Evolutionary conservation across 2,329 filamentous ascomycete species (phyloP).

Genomic region (Thermomyces lanuginosus): DNA sequence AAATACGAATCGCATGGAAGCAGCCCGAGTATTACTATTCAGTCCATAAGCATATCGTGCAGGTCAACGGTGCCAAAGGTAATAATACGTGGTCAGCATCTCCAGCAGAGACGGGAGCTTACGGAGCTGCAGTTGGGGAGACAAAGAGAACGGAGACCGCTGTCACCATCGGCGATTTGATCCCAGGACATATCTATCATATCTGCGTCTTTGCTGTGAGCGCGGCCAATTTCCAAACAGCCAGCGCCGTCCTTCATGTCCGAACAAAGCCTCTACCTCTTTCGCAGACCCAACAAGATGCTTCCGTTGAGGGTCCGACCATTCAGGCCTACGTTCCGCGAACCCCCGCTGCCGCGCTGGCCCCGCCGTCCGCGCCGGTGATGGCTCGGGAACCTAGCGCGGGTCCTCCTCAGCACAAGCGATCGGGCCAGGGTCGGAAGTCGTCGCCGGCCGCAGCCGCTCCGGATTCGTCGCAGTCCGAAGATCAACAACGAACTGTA

Average conservation of each 20-base stretch:
- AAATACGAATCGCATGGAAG: conserved; percentile 83
- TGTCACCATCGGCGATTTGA: conserved; percentile 78
- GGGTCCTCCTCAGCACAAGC: conserved; percentile 37
- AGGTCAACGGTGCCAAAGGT: conserved; percentile 88
- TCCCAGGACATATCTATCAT: conserved; percentile 80
- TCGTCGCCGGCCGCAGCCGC: conserved; percentile 52
- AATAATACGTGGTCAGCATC: conserved; percentile 6
- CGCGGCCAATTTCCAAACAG: conserved; percentile 78
- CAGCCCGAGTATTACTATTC: conserved; percentile 49
- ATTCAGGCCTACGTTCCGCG: conserved; percentile 39
- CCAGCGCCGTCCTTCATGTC: conserved; percentile 69
- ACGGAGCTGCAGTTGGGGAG: conserved; percentile 51
- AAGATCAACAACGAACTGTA: conserved; percentile 21
- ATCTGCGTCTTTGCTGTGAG: conserved; percentile 86
- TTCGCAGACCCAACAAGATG: conserved; percentile 21
- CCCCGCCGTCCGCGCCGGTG: conserved; percentile 43
- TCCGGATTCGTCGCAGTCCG: conserved; percentile 22
- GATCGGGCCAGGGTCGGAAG: conserved; percentile 56
- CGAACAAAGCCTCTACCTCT: conserved; percentile 46
- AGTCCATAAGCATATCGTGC: conserved; percentile 75
- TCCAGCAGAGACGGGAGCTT: conserved; percentile 1
- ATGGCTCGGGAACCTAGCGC: conserved; percentile 51
- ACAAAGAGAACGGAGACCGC: conserved; percentile 65
- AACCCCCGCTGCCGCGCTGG: conserved; percentile 36
- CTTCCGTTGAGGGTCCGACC: conserved; percentile 19